phyloP scores from a whole-genome alignment of 2,329 filamentous ascomycete species.

The Colletotrichum horii region DNA sequence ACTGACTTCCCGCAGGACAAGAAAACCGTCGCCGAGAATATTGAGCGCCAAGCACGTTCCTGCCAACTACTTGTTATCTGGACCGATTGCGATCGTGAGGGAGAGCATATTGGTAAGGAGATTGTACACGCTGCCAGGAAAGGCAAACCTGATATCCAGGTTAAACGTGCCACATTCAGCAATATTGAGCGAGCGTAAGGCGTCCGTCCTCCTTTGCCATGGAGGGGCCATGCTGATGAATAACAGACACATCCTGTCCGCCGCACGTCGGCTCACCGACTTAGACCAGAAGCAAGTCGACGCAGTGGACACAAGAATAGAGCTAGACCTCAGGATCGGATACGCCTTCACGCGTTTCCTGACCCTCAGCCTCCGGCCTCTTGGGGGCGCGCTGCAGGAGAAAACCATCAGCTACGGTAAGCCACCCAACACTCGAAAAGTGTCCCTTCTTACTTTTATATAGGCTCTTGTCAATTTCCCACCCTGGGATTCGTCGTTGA shows the following conservation, averaged over 20 bases:
- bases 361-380: conserved; percentile 75
- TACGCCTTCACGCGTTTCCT: conserved; percentile 91
- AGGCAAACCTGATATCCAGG: conserved; percentile 74
- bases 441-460: conserved; percentile 17
- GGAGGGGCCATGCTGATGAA: background rate
- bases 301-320: conserved; percentile 87
- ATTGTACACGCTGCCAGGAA: conserved; percentile 81
- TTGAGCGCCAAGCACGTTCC: conserved; percentile 76
- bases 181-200: conserved; percentile 89
- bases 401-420: conserved; percentile 82
- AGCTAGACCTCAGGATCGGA: conserved; percentile 90
- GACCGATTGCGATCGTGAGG: conserved; percentile 98
- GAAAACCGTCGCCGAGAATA: conserved; percentile 82
- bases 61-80: conserved; percentile 87
- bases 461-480: conserved; percentile 93
- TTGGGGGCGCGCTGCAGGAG: conserved; percentile 71
- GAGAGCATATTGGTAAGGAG: conserved; percentile 93
- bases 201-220: background rate
- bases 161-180: conserved; percentile 90
- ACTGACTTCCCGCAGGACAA: conserved; percentile 65
- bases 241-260: conserved; percentile 80
- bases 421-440: conserved; percentile 15
- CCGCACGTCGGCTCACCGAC: conserved; percentile 76
- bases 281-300: conserved; percentile 87
- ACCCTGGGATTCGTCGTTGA: conserved; percentile 97